A percentile compares a stretch with the other conserved stretches of the same genome.
Conservation (phyloP, 1,284 basidiomycete species). For the Prillingera fragicola region DNA sequence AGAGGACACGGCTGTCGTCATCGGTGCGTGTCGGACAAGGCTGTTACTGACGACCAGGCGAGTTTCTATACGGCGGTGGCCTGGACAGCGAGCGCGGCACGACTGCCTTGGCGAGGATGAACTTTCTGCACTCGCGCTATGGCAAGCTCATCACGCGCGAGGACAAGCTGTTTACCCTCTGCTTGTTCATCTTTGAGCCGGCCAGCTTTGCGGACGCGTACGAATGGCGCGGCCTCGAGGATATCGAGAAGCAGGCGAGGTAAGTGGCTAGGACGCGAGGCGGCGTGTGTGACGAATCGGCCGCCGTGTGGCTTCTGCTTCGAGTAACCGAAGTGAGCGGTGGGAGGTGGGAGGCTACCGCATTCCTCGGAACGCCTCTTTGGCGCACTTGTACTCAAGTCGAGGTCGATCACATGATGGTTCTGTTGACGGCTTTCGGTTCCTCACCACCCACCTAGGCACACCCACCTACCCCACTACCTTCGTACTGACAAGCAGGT, state of each 20-base stretch:
- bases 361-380: too few relatives aligned
- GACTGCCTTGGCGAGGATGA: constrained; percentile 14
- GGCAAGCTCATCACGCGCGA: constrained; percentile 12
- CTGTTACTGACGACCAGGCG: too few relatives aligned
- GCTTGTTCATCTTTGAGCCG: constrained; percentile 14
- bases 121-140: constrained; percentile 14
- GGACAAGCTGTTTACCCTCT: constrained; percentile 16
- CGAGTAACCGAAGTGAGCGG: too few relatives aligned
- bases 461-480: too few relatives aligned
- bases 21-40: too few relatives aligned
- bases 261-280: constrained; percentile 5
- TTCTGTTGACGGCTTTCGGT: constrained; percentile 4
- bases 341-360: too few relatives aligned
- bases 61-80: constrained; percentile 6
- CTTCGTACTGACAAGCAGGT: too few relatives aligned
- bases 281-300: too few relatives aligned
- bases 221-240: constrained; percentile 9
- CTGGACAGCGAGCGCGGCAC: constrained; percentile 11
- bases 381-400: too few relatives aligned
- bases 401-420: not conserved
- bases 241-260: constrained; percentile 14
- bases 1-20: constrained; percentile 16
- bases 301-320: too few relatives aligned
- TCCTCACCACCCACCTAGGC: too few relatives aligned
- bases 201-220: not conserved